These are phyloP conservation scores for Alternaria sp. DNA, from an alignment of 2,329 filamentous ascomycete species.

Conservation along the genomic window DNA sequence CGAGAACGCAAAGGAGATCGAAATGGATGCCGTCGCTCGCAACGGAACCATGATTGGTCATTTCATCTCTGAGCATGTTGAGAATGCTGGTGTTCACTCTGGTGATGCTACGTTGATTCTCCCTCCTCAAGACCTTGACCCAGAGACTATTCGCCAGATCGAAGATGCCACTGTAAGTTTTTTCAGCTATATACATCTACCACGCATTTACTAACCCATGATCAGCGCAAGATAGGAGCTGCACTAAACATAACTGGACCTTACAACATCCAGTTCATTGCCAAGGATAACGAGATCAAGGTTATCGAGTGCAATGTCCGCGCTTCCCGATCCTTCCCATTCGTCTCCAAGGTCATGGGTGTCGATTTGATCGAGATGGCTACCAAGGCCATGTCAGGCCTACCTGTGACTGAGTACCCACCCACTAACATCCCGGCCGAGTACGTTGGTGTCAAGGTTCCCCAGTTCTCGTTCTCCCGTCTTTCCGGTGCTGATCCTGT, in stretches of 20 bases:
- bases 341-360: constrained; percentile 98
- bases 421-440: constrained; percentile 76
- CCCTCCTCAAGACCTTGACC: constrained; percentile 90
- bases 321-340: constrained; percentile 95
- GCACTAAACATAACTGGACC: constrained; percentile 96
- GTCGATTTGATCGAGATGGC: constrained; percentile 98
- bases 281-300: constrained; percentile 99
- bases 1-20: constrained; percentile 98
- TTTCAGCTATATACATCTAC: not conserved
- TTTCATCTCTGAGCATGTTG: constrained; percentile 98
- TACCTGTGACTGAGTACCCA: constrained; percentile 85
- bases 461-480: constrained; percentile 98
- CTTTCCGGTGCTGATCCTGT: constrained; percentile 96
- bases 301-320: constrained; percentile 99
- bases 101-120: constrained; percentile 96
- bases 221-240: constrained; percentile 81
- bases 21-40: constrained; percentile 97
- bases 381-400: constrained; percentile 92
- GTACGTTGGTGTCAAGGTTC: constrained; percentile 96
- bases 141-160: constrained; percentile 58
- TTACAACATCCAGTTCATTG: constrained; percentile 99
- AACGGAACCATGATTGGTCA: constrained; percentile 91
- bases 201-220: not conserved
- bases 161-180: not conserved
- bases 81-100: constrained; percentile 98